These are phyloP conservation scores for Gamarada debralockiae DNA, from an alignment of 495 filamentous ascomycete species.

Conservation along the genomic window DNA sequence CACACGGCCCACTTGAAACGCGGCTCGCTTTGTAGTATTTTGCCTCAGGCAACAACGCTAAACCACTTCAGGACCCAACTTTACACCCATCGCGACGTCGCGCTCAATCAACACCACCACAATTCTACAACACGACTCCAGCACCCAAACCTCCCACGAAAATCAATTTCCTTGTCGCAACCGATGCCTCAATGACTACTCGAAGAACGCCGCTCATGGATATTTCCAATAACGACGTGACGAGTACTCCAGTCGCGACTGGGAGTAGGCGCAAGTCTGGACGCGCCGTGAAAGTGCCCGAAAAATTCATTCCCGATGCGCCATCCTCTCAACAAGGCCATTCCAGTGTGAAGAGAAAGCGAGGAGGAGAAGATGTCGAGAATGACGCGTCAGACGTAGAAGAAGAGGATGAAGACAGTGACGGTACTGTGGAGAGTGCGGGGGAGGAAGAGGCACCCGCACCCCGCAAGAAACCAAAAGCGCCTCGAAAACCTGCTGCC, in stretches of 20 bases:
- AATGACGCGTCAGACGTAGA: constrained; percentile 31
- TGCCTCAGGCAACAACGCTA: too few species aligned
- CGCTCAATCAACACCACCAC: constrained; percentile 6
- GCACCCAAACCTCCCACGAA: background rate
- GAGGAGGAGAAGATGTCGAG: constrained; percentile 34
- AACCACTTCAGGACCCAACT: too few species aligned
- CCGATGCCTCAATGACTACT: constrained; percentile 27
- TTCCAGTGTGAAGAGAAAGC: constrained; percentile 48
- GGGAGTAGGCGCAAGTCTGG: constrained; percentile 70
- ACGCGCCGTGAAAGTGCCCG: constrained; percentile 66
- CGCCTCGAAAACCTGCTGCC: constrained; percentile 51
- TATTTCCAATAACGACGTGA: constrained; percentile 52
- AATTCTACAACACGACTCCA: constrained; percentile 13
- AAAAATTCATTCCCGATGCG: constrained; percentile 54
- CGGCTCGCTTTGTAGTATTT: too few species aligned
- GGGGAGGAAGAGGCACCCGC: constrained; percentile 43
- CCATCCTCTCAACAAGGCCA: constrained; percentile 26
- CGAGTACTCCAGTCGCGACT: constrained; percentile 44
- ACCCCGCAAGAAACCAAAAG: constrained; percentile 35
- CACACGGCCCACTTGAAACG: too few species aligned
- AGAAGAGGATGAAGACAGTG: constrained; percentile 26
- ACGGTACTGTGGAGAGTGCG: constrained; percentile 27
- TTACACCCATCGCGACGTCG: too few species aligned
- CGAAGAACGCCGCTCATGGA: constrained; percentile 51
- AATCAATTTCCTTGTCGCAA: constrained; percentile 12